These are phyloP conservation scores for Botrytis byssoidea DNA, from an alignment of 2,329 filamentous ascomycete species.

Conservation along the genomic window DNA sequence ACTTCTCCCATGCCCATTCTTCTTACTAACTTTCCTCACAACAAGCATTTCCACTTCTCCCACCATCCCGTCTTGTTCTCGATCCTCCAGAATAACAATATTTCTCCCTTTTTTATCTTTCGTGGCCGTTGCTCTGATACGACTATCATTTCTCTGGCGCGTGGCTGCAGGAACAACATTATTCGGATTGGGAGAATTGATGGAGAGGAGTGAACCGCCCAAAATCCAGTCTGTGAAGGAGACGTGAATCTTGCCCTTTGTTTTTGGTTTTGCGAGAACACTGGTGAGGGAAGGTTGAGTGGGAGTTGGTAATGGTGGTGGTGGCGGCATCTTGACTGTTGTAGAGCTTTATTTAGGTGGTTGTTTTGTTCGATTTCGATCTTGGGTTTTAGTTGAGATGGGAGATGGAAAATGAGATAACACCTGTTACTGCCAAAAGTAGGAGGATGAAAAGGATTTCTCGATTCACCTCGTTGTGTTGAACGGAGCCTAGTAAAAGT, in stretches of 20 bases:
- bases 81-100: neutral
- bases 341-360: neutral
- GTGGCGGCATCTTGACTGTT: neutral
- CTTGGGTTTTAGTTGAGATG: neutral
- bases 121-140: conserved; percentile 10
- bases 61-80: conserved; percentile 11
- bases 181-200: neutral
- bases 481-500: neutral
- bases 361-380: neutral
- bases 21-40: conserved; percentile 4
- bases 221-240: conserved; percentile 37
- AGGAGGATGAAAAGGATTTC: neutral
- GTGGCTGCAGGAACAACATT: neutral
- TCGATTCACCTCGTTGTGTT: neutral
- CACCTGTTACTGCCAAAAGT: neutral
- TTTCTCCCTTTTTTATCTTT: conserved; percentile 16
- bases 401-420: neutral
- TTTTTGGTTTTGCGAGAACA: neutral
- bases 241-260: conserved; percentile 29
- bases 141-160: neutral
- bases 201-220: conserved; percentile 32
- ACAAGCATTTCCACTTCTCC: conserved; percentile 13
- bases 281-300: conserved; percentile 14
- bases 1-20: neutral
- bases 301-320: neutral